A percentile compares a stretch with the other conserved stretches of the same genome.
These are phyloP conservation scores for Pleurostoma richardsiae DNA, from an alignment of 2,329 filamentous ascomycete genomes.

Conservation along the genomic window DNA sequence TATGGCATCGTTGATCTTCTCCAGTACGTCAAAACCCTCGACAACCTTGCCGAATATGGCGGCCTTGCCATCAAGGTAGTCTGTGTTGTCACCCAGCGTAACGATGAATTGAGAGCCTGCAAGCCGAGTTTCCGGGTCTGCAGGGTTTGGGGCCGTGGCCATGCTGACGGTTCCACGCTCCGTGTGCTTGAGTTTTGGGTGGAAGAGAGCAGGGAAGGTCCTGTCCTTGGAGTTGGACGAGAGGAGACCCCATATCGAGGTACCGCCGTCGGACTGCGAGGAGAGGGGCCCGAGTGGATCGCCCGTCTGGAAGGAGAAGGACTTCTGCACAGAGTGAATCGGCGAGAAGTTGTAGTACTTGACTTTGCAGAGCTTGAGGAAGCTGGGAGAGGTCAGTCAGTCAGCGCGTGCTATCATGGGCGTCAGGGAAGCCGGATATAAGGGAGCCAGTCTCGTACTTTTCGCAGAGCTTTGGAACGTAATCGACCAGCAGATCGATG, in stretches of 20 bases:
- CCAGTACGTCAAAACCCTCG: slow-evolving; percentile 88
- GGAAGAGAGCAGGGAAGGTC: slow-evolving; percentile 78
- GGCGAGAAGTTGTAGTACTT: slow-evolving; percentile 99
- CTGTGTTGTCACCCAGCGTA: slow-evolving; percentile 82
- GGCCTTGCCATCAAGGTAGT: slow-evolving; percentile 89
- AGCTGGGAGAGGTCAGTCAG: slow-evolving; percentile 64
- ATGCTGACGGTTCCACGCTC: slow-evolving; percentile 94
- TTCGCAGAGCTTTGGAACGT: slow-evolving; percentile 87
- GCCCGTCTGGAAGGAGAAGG: slow-evolving; percentile 94
- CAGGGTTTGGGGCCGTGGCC: slow-evolving; percentile 77
- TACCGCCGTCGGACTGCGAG: slow-evolving; percentile 82
- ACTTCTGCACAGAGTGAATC: slow-evolving; percentile 85
- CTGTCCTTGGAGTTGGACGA: slow-evolving; percentile 62
- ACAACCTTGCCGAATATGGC: slow-evolving; percentile 93
- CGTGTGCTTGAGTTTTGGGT: slow-evolving; percentile 80
- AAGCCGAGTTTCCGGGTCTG: slow-evolving; percentile 74
- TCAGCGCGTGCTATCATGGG: slow-evolving; percentile 15
- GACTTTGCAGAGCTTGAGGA: slow-evolving; percentile 96
- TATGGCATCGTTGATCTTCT: slow-evolving; percentile 89
- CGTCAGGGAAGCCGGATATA: neutral
- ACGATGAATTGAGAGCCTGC: slow-evolving; percentile 93
- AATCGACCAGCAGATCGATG: slow-evolving; percentile 84
- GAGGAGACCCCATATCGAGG: slow-evolving; percentile 84
- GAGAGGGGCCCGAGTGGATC: slow-evolving; percentile 87
- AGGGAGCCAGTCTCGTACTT: slow-evolving; percentile 61